A percentile compares a stretch with the other conserved stretches of the same genome.
These are phyloP conservation scores for Pichia nakasei DNA, from an alignment of 805 yeast genomes.

Conservation along the genomic window DNA sequence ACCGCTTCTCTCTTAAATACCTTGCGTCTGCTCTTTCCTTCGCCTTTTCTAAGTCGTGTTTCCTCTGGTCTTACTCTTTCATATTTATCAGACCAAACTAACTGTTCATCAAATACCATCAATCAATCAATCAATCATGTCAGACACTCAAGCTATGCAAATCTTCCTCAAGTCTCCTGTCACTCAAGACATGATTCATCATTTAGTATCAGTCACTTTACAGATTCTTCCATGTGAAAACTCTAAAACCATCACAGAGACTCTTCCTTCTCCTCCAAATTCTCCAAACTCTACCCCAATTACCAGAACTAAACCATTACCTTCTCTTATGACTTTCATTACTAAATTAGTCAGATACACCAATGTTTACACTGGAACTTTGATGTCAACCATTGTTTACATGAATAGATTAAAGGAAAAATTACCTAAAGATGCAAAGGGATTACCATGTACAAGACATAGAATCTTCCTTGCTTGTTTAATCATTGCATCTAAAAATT, in stretches of 20 bases:
- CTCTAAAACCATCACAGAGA: conserved; percentile 27
- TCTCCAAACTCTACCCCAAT: conserved; percentile 25
- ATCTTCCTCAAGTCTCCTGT: conserved; percentile 57
- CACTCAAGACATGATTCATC: conserved; percentile 66
- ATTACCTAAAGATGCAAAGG: conserved; percentile 64
- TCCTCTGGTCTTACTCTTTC: neutral
- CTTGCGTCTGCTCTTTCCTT: no score
- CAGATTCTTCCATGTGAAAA: conserved; percentile 58
- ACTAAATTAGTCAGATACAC: conserved; percentile 64
- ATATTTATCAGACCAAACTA: neutral
- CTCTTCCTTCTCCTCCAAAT: conserved; percentile 25
- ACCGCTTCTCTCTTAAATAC: no score
- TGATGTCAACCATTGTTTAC: conserved; percentile 64
- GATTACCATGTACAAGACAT: conserved; percentile 73
- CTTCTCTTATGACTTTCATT: conserved; percentile 68
- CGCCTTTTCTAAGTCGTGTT: no score
- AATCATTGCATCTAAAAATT: conserved; percentile 63
- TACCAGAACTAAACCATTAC: conserved; percentile 36
- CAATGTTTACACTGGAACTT: conserved; percentile 72
- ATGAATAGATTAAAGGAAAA: conserved; percentile 51
- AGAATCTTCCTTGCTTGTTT: conserved; percentile 68
- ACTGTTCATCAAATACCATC: neutral
- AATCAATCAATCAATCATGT: conserved; percentile 24
- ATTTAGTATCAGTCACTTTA: conserved; percentile 54
- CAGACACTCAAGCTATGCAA: conserved; percentile 48